phyloP scores from a whole-genome alignment of 495 filamentous ascomycete species.

The Oidiodendron maius region DNA sequence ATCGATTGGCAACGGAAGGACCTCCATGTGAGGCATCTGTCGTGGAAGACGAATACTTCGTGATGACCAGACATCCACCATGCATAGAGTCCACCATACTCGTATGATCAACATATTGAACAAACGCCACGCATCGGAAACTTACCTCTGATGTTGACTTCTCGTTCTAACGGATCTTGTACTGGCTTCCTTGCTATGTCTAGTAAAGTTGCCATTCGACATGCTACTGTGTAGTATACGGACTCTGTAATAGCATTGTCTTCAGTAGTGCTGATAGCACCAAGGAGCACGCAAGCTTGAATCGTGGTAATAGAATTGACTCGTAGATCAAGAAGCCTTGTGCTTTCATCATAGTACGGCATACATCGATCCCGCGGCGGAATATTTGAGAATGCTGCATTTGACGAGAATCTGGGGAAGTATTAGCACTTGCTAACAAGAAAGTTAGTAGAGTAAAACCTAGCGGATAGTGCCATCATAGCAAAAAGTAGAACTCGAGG shows the following conservation, averaged over 20 bases:
- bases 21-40: slow-evolving; percentile 18
- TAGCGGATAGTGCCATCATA: slow-evolving; percentile 29
- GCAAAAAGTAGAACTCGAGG: slow-evolving; percentile 24
- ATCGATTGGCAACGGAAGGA: slow-evolving; percentile 27
- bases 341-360: slow-evolving; percentile 19
- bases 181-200: slow-evolving; percentile 9
- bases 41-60: slow-evolving; percentile 29
- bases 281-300: slow-evolving; percentile 32
- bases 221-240: slow-evolving; percentile 24
- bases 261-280: slow-evolving; percentile 22
- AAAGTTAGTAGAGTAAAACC: slow-evolving; percentile 1
- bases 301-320: slow-evolving; percentile 29
- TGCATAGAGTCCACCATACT: slow-evolving; percentile 38
- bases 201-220: slow-evolving; percentile 22
- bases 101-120: neutral
- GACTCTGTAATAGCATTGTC: slow-evolving; percentile 17
- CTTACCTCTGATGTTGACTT: slow-evolving; percentile 26
- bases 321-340: slow-evolving; percentile 24
- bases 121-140: neutral
- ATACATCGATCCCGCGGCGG: slow-evolving; percentile 22
- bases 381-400: slow-evolving; percentile 16
- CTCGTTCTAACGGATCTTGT: slow-evolving; percentile 12
- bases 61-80: slow-evolving; percentile 39
- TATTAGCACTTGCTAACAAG: neutral
- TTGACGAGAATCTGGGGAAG: slow-evolving; percentile 20